Base-by-base conservation (phyloP, 2,329 filamentous ascomycete species). In the Stemphylium lycopersici region DNA sequence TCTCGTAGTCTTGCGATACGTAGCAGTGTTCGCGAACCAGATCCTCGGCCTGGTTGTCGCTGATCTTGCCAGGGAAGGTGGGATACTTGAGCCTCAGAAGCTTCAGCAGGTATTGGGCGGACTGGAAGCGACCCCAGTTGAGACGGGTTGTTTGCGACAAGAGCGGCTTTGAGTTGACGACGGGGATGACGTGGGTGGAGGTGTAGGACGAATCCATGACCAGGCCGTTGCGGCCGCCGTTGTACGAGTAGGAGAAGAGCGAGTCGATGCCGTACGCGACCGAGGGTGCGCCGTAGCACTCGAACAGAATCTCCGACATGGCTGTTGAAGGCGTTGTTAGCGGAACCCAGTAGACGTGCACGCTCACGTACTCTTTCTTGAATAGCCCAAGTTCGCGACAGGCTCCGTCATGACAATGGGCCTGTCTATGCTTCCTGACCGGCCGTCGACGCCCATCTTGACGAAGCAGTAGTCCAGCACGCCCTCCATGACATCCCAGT, bases 401-500 rank as follows among this genome's bases (percentile, higher is more conserved):
- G 95, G 88, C 77, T 99, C 95, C 0, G 95, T 99, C 88, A 99
- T 92, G 64, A 99, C 88, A 56, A 99, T 85, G 1, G 93, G 93
- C 67, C 92, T 82, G 67, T 93, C 91, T 58, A 99, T 86, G 20
- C 84, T 81, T 7, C 90, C 91, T 43, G 88, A 85, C 3, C 81
- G 80, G 13, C 86, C 86, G 62, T 96, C 91, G 65, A 99, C 83
- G 4, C 95, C 95, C 49, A 99, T 79, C 78, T 97, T 98, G 63
- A 97, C 82, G 74, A 99, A 99, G 37, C 93, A 84, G 75, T 97
- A 97, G 78, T 99, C 95, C 41, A 99, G 78, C 4, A 97, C 83
- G 54, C 93, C 92, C 76, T 99, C 95, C 86, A 96, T 92, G 31
- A 92, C 93, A 76, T 99, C 95, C 92, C 96, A 99, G 73, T 98